Evolutionary conservation across 257 asterid species (phyloP).

Genomic region (Rehmannia glutinosa): DNA sequence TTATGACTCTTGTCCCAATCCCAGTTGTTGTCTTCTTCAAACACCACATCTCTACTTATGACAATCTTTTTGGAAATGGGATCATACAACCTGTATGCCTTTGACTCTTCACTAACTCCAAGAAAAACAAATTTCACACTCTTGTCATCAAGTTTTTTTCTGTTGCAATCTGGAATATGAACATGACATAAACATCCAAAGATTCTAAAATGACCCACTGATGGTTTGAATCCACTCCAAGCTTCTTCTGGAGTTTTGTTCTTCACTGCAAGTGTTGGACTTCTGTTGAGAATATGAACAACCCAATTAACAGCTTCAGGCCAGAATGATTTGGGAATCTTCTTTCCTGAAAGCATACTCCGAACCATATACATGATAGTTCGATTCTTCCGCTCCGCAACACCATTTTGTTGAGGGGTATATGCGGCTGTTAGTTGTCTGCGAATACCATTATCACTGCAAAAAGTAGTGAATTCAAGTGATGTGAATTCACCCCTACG

Average conservation of each 20-base stretch:
- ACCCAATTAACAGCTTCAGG: constrained; percentile 2
- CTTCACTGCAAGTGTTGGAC: not conserved
- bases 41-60: not conserved
- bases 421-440: not conserved
- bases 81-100: not conserved
- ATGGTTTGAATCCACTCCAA: not conserved
- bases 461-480: not conserved
- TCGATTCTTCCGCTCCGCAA: not conserved
- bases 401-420: constrained; percentile 4
- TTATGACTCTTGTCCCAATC: not conserved
- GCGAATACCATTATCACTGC: not conserved
- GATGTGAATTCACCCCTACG: constrained; percentile 4
- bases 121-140: not conserved
- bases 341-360: too few relatives aligned
- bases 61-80: not conserved
- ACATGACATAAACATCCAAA: not conserved
- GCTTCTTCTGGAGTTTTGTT: constrained; percentile 1
- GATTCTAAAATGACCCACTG: not conserved
- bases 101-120: not conserved
- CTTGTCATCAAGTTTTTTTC: not conserved
- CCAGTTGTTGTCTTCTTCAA: not conserved
- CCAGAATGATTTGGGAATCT: too few relatives aligned
- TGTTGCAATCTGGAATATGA: not conserved
- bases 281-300: not conserved
- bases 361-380: too few relatives aligned